Base-by-base conservation (phyloP, 2,329 filamentous ascomycete genomes). In the Botrytis byssoidea region DNA sequence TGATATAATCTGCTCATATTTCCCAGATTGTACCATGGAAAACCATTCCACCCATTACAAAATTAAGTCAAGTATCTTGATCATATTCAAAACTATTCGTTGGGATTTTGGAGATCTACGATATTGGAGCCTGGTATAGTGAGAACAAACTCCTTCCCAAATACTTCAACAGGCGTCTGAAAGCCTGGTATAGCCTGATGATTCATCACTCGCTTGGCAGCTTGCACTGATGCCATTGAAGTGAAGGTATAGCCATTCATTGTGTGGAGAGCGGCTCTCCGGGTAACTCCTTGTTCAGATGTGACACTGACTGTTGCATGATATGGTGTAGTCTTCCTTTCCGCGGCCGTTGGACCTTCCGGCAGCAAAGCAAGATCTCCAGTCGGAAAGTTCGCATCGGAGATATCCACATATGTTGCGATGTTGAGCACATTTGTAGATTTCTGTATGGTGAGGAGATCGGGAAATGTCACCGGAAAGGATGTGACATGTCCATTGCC, bases 1-100 rank as follows among this genome's bases (percentile, higher is more conserved):
- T 51, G 25, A n/a, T 1, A 3, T 14, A 6, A 0, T 14, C 48
- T 25, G 10, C 48, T 51, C 4, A 14, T 3, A 51, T 14, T 0
- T 14, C 2, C 12, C 22, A 51, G 14, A 51, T n/a, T 6, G 14
- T 4, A n/a, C n/a, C 48, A 14, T 14, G 22, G 4, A n/a, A 14
- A 51, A 1, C 25, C 22, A 14, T 14, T 51, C 9, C 22, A n/a
- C 5, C 4, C 10, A 51, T 51, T 6, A 14, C 10, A 51, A 51
- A n/a, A 51, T n/a, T 14, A 3, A 51, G 10, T 25, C 4, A n/a
- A n/a, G 22, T 51, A n/a, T 51, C 22, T n/a, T n/a, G 10, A n/a
- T 51, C 25, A 51, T 51, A 51, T 25, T 4, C 22, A 51, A 0
- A 14, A 51, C 10, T 6, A 51, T 51, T 6, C 22, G 1, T n/a